Evolutionary conservation across 2,329 filamentous ascomycete genomes (phyloP).

Genomic region (Colletotrichum scovillei): DNA sequence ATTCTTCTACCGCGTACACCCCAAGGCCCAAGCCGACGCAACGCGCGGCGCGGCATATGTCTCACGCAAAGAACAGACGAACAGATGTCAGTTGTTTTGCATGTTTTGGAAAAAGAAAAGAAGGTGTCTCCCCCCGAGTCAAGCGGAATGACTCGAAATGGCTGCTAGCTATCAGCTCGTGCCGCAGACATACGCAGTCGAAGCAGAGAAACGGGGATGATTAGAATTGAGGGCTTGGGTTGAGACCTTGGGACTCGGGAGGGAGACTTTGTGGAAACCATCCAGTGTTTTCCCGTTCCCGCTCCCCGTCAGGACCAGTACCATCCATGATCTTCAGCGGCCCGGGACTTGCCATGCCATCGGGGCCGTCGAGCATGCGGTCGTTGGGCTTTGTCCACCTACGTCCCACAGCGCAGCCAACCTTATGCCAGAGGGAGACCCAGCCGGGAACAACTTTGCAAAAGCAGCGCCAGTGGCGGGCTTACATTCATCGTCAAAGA

Average conservation of each 20-base stretch:
- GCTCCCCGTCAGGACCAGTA: constrained; percentile 14
- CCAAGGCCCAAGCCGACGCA: constrained; percentile 23
- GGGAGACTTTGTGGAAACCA: background rate
- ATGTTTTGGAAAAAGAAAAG: constrained; percentile 7
- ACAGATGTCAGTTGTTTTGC: constrained; percentile 5
- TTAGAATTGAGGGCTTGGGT: background rate
- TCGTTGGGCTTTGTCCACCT: background rate
- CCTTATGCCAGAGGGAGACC: background rate
- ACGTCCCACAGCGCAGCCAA: background rate
- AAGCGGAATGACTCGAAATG: constrained; percentile 22
- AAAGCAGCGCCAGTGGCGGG: background rate
- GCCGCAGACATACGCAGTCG: background rate
- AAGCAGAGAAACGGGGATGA: background rate
- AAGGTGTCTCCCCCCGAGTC: background rate
- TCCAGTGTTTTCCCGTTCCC: constrained; percentile 19
- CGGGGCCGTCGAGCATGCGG: background rate
- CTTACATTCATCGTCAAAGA: background rate
- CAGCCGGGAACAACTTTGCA: background rate
- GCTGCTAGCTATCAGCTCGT: background rate
- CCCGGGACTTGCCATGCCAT: constrained; percentile 28
- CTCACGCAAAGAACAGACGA: constrained; percentile 9
- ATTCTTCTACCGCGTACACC: constrained; percentile 11
- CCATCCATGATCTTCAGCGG: constrained; percentile 32
- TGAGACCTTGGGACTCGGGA: background rate
- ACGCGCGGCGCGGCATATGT: constrained; percentile 17